phyloP scores from a whole-genome alignment of 352 stramenopile genomes.

The Globisporangium takayamanum region DNA sequence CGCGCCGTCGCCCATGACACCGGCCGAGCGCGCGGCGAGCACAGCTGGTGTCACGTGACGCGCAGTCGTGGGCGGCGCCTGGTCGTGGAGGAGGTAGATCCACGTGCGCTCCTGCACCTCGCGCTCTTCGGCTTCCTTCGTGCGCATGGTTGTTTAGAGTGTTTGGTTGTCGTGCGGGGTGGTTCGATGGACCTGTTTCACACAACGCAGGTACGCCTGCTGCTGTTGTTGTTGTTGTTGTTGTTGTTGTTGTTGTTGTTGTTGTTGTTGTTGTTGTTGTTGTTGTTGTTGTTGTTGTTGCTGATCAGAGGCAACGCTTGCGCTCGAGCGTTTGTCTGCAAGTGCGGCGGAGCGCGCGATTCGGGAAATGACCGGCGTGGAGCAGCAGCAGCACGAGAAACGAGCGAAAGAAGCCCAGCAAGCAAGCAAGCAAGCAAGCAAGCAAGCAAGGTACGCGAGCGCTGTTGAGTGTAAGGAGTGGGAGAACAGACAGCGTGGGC shows the following conservation, averaged over 20 bases:
- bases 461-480: slow-evolving; percentile 7
- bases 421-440: background rate
- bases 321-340: background rate
- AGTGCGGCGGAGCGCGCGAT: slow-evolving; percentile 6
- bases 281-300: background rate
- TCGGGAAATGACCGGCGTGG: slow-evolving; percentile 9
- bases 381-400: slow-evolving; percentile 1
- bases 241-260: background rate
- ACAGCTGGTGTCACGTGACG: slow-evolving; percentile 13
- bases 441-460: background rate
- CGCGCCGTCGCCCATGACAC: slow-evolving; percentile 7
- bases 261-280: background rate
- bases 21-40: slow-evolving; percentile 10
- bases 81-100: slow-evolving; percentile 19
- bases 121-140: slow-evolving; percentile 14
- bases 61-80: slow-evolving; percentile 7
- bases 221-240: background rate
- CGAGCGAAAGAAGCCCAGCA: slow-evolving; percentile 1
- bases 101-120: slow-evolving; percentile 15
- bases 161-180: background rate
- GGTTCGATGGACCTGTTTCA: slow-evolving; percentile 7
- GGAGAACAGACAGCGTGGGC: background rate
- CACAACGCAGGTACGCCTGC: background rate
- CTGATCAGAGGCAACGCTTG: background rate
- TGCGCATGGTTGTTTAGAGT: slow-evolving; percentile 8